phyloP scores from a whole-genome alignment of 208 protist genomes.

The Sergeia podlipaevii region DNA sequence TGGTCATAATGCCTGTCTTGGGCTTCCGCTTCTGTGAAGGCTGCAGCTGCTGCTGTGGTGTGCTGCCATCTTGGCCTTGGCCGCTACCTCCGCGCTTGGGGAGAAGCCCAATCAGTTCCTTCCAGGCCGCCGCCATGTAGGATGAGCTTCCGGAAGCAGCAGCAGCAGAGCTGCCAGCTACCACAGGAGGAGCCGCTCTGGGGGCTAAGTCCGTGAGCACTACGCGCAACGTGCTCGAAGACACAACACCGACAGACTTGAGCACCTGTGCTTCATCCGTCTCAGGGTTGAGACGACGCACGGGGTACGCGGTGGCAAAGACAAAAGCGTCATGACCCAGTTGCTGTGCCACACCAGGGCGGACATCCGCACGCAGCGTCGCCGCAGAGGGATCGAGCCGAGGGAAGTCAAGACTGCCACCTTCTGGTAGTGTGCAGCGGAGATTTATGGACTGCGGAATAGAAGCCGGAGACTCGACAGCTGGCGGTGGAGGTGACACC shows the following conservation, averaged over 20 bases:
- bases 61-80: neutral
- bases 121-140: too few relatives aligned
- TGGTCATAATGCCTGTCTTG: neutral
- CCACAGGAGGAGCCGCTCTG: neutral
- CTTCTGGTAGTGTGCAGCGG: constrained; percentile 58
- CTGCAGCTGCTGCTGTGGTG: constrained; percentile 2
- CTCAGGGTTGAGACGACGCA: constrained; percentile 28
- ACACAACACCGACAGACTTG: constrained; percentile 27
- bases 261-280: constrained; percentile 42
- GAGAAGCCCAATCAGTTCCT: constrained; percentile 6
- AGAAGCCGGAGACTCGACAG: neutral
- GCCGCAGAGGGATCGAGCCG: constrained; percentile 23
- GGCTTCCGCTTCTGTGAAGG: neutral
- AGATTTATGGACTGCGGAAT: constrained; percentile 27
- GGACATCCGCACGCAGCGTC: constrained; percentile 50
- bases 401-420: constrained; percentile 27
- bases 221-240: constrained; percentile 54
- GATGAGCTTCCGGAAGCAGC: too few relatives aligned
- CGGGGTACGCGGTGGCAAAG: constrained; percentile 57
- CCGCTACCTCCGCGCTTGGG: neutral
- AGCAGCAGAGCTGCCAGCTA: neutral
- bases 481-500: neutral
- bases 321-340: constrained; percentile 32
- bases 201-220: constrained; percentile 11
- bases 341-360: constrained; percentile 18